Evolutionary conservation across 1,139 yeast species (phyloP).

Genomic region (Suhomyces kunorum): DNA sequence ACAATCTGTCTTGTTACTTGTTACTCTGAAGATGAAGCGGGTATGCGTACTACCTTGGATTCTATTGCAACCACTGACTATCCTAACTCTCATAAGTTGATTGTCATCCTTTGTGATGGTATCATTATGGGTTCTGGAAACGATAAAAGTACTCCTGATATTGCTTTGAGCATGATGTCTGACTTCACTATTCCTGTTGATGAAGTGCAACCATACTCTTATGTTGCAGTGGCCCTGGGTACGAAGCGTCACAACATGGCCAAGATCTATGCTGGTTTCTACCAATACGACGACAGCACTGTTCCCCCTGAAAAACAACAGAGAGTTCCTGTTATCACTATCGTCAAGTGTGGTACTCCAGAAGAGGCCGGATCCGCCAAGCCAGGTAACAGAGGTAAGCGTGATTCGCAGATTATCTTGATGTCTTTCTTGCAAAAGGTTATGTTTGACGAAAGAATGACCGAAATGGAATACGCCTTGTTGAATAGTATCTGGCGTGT

Average conservation of each 20-base stretch:
- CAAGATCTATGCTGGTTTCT: conserved; percentile 89
- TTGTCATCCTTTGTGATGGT: conserved; percentile 90
- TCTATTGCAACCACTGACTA: conserved; percentile 90
- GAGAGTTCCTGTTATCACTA: conserved; percentile 76
- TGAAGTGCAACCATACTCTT: conserved; percentile 75
- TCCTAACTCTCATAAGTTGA: conserved; percentile 89
- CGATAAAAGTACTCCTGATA: conserved; percentile 82
- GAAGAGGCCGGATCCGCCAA: conserved; percentile 76
- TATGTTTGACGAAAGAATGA: conserved; percentile 96
- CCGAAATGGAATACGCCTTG: conserved; percentile 84
- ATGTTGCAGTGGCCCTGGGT: conserved; percentile 94
- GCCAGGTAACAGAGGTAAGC: conserved; percentile 97
- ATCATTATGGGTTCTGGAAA: conserved; percentile 92
- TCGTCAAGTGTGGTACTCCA: conserved; percentile 93
- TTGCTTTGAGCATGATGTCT: conserved; percentile 82
- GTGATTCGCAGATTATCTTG: conserved; percentile 92
- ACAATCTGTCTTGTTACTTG: conserved; percentile 84
- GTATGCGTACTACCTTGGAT: conserved; percentile 83
- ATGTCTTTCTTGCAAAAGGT: conserved; percentile 92
- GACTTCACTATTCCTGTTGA: conserved; percentile 74
- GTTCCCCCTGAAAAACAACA: conserved; percentile 83
- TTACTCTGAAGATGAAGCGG: conserved; percentile 88
- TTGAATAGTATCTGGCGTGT: conserved; percentile 78
- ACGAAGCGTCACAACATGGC: conserved; percentile 95
- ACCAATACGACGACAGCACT: conserved; percentile 73